These are phyloP conservation scores for Fusarium marasasianum DNA, from an alignment of 2,329 filamentous ascomycete species.

Conservation along the genomic window DNA sequence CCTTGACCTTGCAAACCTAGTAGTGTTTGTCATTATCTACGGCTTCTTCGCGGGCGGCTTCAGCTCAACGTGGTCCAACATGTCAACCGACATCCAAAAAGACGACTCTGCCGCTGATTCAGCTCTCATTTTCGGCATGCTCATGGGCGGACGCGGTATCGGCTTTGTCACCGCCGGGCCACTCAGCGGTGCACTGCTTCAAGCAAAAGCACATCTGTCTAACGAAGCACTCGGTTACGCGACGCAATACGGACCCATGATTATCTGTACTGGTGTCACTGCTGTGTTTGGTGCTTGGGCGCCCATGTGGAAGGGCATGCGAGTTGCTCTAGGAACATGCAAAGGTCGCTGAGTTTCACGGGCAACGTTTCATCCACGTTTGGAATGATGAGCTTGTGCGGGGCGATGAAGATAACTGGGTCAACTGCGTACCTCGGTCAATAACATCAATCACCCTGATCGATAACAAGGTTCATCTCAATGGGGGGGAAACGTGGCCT, in stretches of 20 bases:
- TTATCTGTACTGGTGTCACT: constrained; percentile 45
- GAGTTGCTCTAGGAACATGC: neutral
- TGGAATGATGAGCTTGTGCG: neutral
- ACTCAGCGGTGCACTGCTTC: constrained; percentile 42
- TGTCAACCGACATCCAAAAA: constrained; percentile 53
- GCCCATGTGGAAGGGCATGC: constrained; percentile 48
- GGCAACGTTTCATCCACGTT: neutral
- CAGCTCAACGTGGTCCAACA: constrained; percentile 67
- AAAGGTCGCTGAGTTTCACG: constrained; percentile 57
- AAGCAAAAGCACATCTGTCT: constrained; percentile 26
- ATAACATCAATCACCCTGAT: neutral
- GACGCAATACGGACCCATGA: constrained; percentile 47
- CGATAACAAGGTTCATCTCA: neutral
- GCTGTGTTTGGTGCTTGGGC: constrained; percentile 46
- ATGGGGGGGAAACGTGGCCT: neutral
- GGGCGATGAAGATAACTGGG: neutral
- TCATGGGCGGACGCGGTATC: constrained; percentile 44
- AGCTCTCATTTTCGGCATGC: constrained; percentile 45
- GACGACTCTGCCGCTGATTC: constrained; percentile 40
- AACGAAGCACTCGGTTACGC: constrained; percentile 44
- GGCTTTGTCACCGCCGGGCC: constrained; percentile 44
- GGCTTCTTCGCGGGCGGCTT: constrained; percentile 72
- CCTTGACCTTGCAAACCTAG: constrained; percentile 60
- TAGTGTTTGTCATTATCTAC: constrained; percentile 67
- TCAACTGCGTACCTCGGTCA: neutral